These are phyloP conservation scores for Echria macrotheca DNA, from an alignment of 495 filamentous ascomycete species.

Conservation along the genomic window DNA sequence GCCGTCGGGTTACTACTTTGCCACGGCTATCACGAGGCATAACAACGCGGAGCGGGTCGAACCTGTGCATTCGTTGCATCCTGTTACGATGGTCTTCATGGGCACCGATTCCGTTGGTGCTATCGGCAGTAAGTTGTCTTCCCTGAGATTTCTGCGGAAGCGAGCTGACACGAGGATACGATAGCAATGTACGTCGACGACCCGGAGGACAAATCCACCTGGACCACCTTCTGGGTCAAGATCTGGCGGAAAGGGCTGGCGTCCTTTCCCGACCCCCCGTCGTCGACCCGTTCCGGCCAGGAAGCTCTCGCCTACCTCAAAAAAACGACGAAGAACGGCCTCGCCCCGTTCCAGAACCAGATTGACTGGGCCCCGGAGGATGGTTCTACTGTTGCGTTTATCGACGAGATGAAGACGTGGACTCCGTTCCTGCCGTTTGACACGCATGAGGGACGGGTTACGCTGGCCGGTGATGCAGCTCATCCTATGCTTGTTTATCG, in stretches of 20 bases:
- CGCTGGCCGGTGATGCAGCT: constrained; percentile 53
- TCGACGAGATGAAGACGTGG: constrained; percentile 31
- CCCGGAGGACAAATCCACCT: constrained; percentile 28
- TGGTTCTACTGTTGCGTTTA: constrained; percentile 10
- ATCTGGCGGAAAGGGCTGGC: constrained; percentile 27
- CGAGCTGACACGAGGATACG: no score
- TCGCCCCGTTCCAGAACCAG: constrained; percentile 36
- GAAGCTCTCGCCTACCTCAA: constrained; percentile 36
- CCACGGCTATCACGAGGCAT: constrained; percentile 23
- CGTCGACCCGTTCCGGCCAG: constrained; percentile 5
- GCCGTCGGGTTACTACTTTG: constrained; percentile 24
- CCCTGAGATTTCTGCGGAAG: no score
- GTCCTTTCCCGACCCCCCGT: constrained; percentile 11
- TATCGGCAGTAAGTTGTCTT: constrained; percentile 12
- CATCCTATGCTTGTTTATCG: constrained; percentile 54
- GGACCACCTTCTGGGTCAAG: constrained; percentile 35
- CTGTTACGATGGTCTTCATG: constrained; percentile 27
- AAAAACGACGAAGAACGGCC: constrained; percentile 27
- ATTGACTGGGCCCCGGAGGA: constrained; percentile 40
- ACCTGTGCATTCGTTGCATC: constrained; percentile 22
- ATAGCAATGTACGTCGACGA: constrained; percentile 19
- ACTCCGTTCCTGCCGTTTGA: constrained; percentile 38
- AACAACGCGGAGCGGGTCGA: constrained; percentile 29
- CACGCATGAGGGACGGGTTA: constrained; percentile 45
- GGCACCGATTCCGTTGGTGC: constrained; percentile 17